Conservation (phyloP, 306 rosid genomes). For the Casuarina equisetifolia region DNA sequence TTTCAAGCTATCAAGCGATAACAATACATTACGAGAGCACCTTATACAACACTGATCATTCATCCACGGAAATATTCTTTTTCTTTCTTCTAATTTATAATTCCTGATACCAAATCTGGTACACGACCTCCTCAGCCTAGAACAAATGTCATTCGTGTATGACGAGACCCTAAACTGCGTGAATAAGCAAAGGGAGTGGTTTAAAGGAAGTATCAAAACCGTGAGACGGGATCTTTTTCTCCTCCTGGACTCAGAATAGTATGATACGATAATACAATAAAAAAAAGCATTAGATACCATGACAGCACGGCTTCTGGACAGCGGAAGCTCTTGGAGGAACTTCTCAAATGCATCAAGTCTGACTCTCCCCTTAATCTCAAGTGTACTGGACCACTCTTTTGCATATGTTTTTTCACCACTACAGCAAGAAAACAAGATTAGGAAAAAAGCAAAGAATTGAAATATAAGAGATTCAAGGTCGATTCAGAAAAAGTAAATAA, state of each 20-base stretch:
- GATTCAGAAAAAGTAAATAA: not conserved
- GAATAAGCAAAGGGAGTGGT: not conserved
- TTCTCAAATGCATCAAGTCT: constrained; percentile 88
- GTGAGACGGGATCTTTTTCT: not conserved
- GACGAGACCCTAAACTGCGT: not conserved
- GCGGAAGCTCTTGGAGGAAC: constrained; percentile 87
- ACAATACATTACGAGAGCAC: not conserved
- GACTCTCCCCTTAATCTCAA: constrained; percentile 97
- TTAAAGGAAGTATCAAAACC: not conserved
- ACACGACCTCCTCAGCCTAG: not conserved
- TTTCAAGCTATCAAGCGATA: not conserved
- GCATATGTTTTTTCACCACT: constrained; percentile 82
- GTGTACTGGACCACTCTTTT: constrained; percentile 78
- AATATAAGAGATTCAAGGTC: not conserved
- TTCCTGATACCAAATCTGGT: not conserved
- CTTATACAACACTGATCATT: not conserved
- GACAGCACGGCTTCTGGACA: constrained; percentile 89
- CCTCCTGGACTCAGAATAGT: constrained; percentile 3
- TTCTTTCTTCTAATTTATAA: not conserved
- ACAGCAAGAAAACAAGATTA: constrained; percentile 39
- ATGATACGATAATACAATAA: constrained; percentile 38
- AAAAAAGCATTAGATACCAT: constrained; percentile 75
- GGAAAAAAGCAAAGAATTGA: not conserved
- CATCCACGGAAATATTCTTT: not conserved
- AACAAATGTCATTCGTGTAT: not conserved